phyloP scores from a whole-genome alignment of 164 flowering plant genomes.

The Magnolia kwangsiensis region DNA sequence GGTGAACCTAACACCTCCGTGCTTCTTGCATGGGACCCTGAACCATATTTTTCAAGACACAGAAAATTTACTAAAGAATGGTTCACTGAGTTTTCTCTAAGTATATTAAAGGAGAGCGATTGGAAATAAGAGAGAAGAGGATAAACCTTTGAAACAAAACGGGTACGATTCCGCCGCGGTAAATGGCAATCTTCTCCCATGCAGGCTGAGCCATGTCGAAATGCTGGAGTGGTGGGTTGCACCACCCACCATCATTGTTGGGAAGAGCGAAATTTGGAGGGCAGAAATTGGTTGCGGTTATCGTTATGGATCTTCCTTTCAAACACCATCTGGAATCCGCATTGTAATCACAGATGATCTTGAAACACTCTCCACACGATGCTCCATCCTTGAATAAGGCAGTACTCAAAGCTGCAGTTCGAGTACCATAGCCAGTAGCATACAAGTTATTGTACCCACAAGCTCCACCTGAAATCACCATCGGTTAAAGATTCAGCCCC shows the following conservation, averaged over 20 bases:
- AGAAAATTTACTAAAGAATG: too few relatives aligned
- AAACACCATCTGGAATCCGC: constrained; percentile 63
- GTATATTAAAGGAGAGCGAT: too few relatives aligned
- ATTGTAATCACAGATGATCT: constrained; percentile 55
- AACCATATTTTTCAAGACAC: background rate
- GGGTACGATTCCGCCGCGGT: constrained; percentile 82
- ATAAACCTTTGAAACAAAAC: constrained; percentile 63
- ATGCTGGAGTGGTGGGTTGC: constrained; percentile 86
- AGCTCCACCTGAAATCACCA: constrained; percentile 53
- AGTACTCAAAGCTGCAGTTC: constrained; percentile 72
- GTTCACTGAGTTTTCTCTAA: background rate
- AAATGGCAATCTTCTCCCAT: constrained; percentile 80
- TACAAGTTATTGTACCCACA: constrained; percentile 60
- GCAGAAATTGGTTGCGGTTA: constrained; percentile 91
- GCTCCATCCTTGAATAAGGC: constrained; percentile 82
- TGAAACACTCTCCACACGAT: constrained; percentile 80
- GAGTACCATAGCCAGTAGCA: constrained; percentile 45
- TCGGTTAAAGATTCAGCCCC: constrained; percentile 71
- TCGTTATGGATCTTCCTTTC: constrained; percentile 58
- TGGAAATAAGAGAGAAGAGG: background rate
- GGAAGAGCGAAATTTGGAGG: constrained; percentile 83
- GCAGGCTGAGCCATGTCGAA: constrained; percentile 98
- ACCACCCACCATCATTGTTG: constrained; percentile 84
- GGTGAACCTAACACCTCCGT: constrained; percentile 83
- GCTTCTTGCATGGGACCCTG: constrained; percentile 87